A percentile compares a stretch with the other conserved stretches of the same genome.
These are phyloP conservation scores for Pythium brachiatum DNA, from an alignment of 352 stramenopile species.

Conservation along the genomic window DNA sequence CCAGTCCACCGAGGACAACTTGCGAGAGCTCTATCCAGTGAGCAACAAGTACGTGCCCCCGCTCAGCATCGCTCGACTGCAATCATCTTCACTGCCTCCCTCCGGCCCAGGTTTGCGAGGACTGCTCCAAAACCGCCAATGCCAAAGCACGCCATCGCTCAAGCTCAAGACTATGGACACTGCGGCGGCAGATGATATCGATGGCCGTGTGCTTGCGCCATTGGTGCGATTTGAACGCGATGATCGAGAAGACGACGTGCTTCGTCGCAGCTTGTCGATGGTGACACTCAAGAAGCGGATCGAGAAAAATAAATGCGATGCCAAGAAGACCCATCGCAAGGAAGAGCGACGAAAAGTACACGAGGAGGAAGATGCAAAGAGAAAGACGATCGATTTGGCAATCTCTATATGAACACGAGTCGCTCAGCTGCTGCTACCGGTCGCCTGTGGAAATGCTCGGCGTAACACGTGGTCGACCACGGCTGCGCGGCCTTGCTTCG, in stretches of 20 bases:
- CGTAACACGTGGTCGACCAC: conserved; percentile 51
- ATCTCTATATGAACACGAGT: conserved; percentile 50
- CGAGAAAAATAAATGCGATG: conserved; percentile 34
- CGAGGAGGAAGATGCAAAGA: conserved; percentile 9
- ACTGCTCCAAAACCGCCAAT: conserved; percentile 18
- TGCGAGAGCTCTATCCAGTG: conserved; percentile 38
- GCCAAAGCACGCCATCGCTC: conserved; percentile 22
- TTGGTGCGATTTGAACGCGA: background rate
- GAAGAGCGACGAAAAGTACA: conserved; percentile 2
- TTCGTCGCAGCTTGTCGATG: conserved; percentile 57
- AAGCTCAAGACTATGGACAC: conserved; percentile 9
- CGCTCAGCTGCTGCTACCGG: background rate
- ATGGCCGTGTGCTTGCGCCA: background rate
- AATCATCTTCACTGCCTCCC: conserved; percentile 1
- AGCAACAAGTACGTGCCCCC: conserved; percentile 58
- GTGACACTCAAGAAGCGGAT: conserved; percentile 57
- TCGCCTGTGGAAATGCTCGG: conserved; percentile 6
- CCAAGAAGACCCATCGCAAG: conserved; percentile 16
- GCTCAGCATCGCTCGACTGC: conserved; percentile 46
- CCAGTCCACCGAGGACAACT: conserved; percentile 39
- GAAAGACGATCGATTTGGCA: conserved; percentile 40
- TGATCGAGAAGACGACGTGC: conserved; percentile 39
- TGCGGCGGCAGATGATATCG: background rate
- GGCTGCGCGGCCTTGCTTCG: conserved; percentile 51
- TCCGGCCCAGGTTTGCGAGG: background rate